Base-by-base conservation (phyloP, 2,329 filamentous ascomycete genomes). In the Fusarium transvaalense region DNA sequence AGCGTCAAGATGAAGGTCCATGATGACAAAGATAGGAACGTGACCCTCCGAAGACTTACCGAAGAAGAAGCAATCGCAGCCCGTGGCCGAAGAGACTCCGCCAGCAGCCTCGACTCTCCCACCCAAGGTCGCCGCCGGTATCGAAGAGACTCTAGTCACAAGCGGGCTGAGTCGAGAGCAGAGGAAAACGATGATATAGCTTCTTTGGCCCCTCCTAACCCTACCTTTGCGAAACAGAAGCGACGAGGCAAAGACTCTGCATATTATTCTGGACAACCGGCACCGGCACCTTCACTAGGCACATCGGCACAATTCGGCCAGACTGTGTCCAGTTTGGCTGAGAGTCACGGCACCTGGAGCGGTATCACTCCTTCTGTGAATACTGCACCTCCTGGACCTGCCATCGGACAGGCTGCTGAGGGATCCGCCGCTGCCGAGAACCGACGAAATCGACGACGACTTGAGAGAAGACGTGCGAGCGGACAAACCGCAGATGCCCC, bases 1-100 rank as follows among this genome's bases (percentile, higher is more conserved):
- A 87, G 85, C 72, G 84, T 90, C 59, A 88, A 87, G 74, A 78
- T 90, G 57, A 86, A 85, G 72, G 81, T 89, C 46, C 85, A 89
- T 66, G 85, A 88, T 67, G 87, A 90, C 70, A 83, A 82, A 32
- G 85, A 88, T 61, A 81, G 85, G 64, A 88, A 88, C 66, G 84
- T 91, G 58, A 91, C 88, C 15, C 78, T 91, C 41, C 84, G 88
- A 37, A 82, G 86, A 35, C 78, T 90, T 25, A 89, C 88, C 0
- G 87, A 89, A 27, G 85, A 88, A 64, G 88, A 91, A 74, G 82
- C 85, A 4, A 80, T 81, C 34, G 81, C 81, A 31, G 79, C 76
- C 6, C 76, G 80, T 14, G 80, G 81, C 43, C 79, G 86, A 51
- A 81, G 78, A 42, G 84, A 85, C 61, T 88, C 86, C 12, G 77